phyloP scores from a whole-genome alignment of 2,329 filamentous ascomycete species.

The Penicillium sumatraense region DNA sequence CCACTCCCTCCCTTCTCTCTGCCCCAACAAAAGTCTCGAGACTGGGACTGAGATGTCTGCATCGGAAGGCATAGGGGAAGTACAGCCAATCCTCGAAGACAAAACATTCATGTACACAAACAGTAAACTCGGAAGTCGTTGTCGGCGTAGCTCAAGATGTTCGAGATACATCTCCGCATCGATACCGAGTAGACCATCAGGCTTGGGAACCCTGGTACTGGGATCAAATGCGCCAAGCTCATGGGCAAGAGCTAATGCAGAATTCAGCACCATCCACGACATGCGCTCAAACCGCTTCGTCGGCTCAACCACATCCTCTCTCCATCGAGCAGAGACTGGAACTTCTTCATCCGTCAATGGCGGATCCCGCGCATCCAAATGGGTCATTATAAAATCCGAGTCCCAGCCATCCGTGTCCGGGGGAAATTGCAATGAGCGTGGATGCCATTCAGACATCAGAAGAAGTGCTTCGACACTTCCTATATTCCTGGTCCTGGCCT shows the following conservation, averaged over 20 bases:
- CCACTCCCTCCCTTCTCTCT: slow-evolving; percentile 39
- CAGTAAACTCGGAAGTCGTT: slow-evolving; percentile 38
- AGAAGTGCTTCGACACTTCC: slow-evolving; percentile 58
- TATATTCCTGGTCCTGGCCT: slow-evolving; percentile 52
- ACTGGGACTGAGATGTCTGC: slow-evolving; percentile 41
- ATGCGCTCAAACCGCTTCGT: slow-evolving; percentile 59
- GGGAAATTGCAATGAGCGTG: slow-evolving; percentile 56
- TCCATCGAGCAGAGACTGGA: slow-evolving; percentile 48
- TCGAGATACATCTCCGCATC: slow-evolving; percentile 22
- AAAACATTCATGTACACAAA: slow-evolving; percentile 53
- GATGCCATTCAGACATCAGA: slow-evolving; percentile 60
- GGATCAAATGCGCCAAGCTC: slow-evolving; percentile 55
- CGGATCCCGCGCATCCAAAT: slow-evolving; percentile 45
- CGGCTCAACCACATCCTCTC: slow-evolving; percentile 57
- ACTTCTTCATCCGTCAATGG: slow-evolving; percentile 34
- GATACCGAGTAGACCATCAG: slow-evolving; percentile 11
- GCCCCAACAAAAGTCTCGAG: not conserved
- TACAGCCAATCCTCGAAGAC: slow-evolving; percentile 51
- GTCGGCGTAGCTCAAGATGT: slow-evolving; percentile 29
- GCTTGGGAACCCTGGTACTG: slow-evolving; percentile 28
- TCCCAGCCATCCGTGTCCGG: slow-evolving; percentile 60
- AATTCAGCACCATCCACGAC: slow-evolving; percentile 62
- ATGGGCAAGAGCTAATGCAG: slow-evolving; percentile 55
- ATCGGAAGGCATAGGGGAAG: slow-evolving; percentile 50
- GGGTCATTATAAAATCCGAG: slow-evolving; percentile 51